Evolutionary conservation across 2,329 filamentous ascomycete genomes (phyloP), one percentile per base, ranked within the genome.

Genomic region (Fusarium newnesense): DNA sequence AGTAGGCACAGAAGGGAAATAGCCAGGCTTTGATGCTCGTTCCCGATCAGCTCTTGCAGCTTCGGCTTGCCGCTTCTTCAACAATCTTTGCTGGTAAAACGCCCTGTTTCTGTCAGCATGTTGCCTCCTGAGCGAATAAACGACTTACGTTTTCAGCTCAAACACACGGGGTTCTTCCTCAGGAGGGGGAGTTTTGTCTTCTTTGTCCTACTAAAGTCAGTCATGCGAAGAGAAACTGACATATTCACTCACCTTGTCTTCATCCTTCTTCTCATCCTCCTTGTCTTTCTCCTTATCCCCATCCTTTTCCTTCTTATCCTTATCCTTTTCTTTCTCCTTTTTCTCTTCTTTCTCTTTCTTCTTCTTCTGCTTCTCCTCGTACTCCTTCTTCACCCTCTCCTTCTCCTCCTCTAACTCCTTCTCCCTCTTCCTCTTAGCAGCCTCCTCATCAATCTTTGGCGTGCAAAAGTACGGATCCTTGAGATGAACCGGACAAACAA

Each of bases 1-100:
- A 58, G 89, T 93, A 5, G 96, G 96, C 2, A 96, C 94, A 46
- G 93, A 93, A 3, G 96, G 96, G 78, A 98, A 98, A 67, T 93
- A 89, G 32, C 87, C 89, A 4, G 94, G 93, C 78, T 95, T 92
- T 71, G 90, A 92, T 68, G 97, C 82, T 49, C 94, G 90, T 80
- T 98, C 94, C 47, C 92, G 90, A 78, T 96, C 96, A 59, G 93
- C 87, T 82, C 91, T 97, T 16, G 94, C 93, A 8, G 79, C 77
- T 47, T 84, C 83, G 3, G 76, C 77, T 43, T 84, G 82, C 18
- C 83, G 78, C 79, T 95, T 92, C 79, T 92, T 93, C 80, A 94
- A 91, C 57, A 97, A 80, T 21, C 96, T 91, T 84, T 95, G 94
- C 76, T 96, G 92, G 80, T 94, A 97, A 82, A 99, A 97, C 32